These are phyloP conservation scores for Lupinus albus DNA, from an alignment of 306 rosid species.

Conservation along the genomic window DNA sequence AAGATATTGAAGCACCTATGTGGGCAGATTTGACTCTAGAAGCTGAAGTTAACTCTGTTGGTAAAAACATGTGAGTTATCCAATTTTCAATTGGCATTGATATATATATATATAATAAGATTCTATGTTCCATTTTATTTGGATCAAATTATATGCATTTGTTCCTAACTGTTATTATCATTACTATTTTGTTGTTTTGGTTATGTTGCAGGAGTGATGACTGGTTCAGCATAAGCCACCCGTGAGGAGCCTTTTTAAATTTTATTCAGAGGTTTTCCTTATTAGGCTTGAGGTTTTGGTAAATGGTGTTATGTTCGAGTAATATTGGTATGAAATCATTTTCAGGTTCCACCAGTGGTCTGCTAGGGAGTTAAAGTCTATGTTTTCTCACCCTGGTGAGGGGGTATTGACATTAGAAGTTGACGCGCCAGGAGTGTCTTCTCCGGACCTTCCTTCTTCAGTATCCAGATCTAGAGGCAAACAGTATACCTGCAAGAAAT, in stretches of 20 bases:
- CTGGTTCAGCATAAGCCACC: constrained; percentile 73
- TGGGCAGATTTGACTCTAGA: constrained; percentile 76
- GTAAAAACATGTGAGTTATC: constrained; percentile 56
- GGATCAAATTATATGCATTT: not conserved
- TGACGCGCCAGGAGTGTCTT: constrained; percentile 44
- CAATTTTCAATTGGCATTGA: not conserved
- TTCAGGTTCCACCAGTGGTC: constrained; percentile 80
- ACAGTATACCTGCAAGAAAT: constrained; percentile 56
- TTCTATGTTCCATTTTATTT: not conserved
- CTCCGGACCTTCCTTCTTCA: constrained; percentile 62
- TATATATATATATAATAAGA: constrained; percentile 5
- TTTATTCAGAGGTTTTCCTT: not conserved
- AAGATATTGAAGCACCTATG: constrained; percentile 82
- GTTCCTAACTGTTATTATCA: not conserved
- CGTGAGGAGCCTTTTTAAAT: constrained; percentile 48
- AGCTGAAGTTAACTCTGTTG: constrained; percentile 29
- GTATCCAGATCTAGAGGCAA: constrained; percentile 85
- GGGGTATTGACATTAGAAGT: constrained; percentile 40
- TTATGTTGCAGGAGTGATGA: constrained; percentile 57
- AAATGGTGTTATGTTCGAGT: constrained; percentile 12
- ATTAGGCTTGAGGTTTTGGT: not conserved
- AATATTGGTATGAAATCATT: constrained; percentile 36
- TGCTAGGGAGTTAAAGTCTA: constrained; percentile 60
- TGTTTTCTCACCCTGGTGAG: constrained; percentile 56
- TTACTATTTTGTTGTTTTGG: not conserved